phyloP scores from a whole-genome alignment of 208 protist species.

The Vickermania ingenoplastis region DNA sequence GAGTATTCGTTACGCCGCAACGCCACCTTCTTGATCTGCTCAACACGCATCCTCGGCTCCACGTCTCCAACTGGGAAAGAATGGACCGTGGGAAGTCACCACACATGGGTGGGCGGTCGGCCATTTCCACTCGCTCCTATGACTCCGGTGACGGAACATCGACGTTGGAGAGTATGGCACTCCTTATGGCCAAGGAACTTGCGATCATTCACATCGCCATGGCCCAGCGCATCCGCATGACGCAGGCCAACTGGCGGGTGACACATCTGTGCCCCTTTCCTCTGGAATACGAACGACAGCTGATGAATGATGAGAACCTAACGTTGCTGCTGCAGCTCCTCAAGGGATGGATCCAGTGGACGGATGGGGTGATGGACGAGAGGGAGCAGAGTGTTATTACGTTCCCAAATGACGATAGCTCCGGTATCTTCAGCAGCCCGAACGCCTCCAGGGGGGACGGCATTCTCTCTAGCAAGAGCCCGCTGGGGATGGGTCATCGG shows the following conservation, averaged over 20 bases:
- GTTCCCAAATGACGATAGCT: neutral
- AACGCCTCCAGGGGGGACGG: neutral
- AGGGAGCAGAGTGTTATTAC: neutral
- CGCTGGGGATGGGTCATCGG: neutral
- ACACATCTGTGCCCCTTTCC: neutral
- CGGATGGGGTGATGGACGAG: neutral
- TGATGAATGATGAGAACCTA: conserved; percentile 5
- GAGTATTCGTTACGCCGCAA: conserved; percentile 12
- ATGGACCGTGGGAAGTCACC: neutral
- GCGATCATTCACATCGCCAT: conserved; percentile 16
- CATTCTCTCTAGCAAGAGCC: neutral
- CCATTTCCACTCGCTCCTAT: neutral
- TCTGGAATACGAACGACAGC: neutral
- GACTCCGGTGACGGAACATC: neutral
- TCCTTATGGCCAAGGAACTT: conserved; percentile 26
- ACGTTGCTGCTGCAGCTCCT: conserved; percentile 2
- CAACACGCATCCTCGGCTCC: neutral
- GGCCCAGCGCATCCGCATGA: conserved; percentile 10
- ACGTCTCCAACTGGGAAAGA: neutral
- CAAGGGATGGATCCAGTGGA: conserved; percentile 1
- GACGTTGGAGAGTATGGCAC: conserved; percentile 8
- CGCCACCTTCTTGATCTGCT: conserved; percentile 17
- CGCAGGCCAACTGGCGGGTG: conserved; percentile 7
- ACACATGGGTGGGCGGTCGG: neutral
- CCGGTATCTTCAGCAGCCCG: no score